Evolutionary conservation across 2,329 filamentous ascomycete genomes (phyloP), one percentile per base, ranked within the genome.

Genomic region (Aspergillus carbonarius): DNA sequence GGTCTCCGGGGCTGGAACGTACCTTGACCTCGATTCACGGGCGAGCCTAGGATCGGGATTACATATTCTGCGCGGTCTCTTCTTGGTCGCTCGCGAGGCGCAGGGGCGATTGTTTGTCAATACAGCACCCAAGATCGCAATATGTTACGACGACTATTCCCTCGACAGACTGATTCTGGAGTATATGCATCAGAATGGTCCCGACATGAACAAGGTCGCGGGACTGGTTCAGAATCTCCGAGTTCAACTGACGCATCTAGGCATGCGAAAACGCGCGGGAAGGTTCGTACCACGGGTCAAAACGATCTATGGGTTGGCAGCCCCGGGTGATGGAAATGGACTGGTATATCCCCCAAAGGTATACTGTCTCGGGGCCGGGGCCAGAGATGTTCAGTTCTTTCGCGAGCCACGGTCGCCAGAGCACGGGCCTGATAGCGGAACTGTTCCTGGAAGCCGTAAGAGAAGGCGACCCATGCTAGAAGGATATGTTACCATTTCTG

Each of bases 401-500:
- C 47, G 49, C 15, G 34, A 44, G 18, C 3, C 35, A 10, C 25
- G 20, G 15, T 23, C 44, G 7, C 42, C 10, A 1, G 13, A 30
- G 5, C 34, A 49, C 12, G 42, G 58, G 15, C 35, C 51, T 7
- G 34, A 55, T 10, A 37, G 50, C 10, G 17, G 10, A 27, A 15
- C 23, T 34, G 34, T n/a, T n/a, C 1, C 4, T 17, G 20, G 20
- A 12, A 17, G 30, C 2, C 20, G 40, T n/a, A 34, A 25, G 35
- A 25, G 48, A 30, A 39, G 23, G 25, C n/a, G 18, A 18, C 34
- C 20, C 12, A 2, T 47, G 17, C 5, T 5, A 5, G 61, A 59
- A 8, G 23, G 35, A 10, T 70, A 64, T 32, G 57, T 65, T 5
- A 66, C 37, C 4, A 63, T 72, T n/a, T 46, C 57, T 1, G 50